Evolutionary conservation across 768 basidiomycete species (phyloP), one percentile per base, ranked within the genome.

Genomic region (Mycena venus): DNA sequence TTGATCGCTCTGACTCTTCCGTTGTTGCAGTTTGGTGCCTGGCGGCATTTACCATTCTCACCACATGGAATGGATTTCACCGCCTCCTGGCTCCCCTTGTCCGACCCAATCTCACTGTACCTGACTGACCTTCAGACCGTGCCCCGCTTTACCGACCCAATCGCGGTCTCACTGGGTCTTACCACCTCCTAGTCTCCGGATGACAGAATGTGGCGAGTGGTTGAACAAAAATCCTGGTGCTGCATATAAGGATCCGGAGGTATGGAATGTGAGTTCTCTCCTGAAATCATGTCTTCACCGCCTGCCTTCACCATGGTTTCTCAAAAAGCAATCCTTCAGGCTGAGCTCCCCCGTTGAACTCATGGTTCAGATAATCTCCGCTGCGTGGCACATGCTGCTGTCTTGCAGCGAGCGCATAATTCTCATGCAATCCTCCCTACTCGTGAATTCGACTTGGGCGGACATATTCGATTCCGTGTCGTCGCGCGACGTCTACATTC

Each of bases 321-420:
- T 51, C 31, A 15, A 17, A 32, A 17, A 8, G 21, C 38, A 8
- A 40, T 55, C 34, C 65, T 72, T 17, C 32, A 44, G 12, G n/a
- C n/a, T n/a, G n/a, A n/a, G n/a, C n/a, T 75, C 79, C 62, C 79
- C 79, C 6, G 62, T 75, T 19, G 79, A 80, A 61, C 68, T 80
- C 34, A 3, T 77, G 3, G 68, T 73, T 23, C 23, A 69, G 36
- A 75, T 78, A 34, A 71, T 80, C 51, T 47, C 60, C 12, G 29
- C 40, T 14, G 34, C 61, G 7, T 78, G 79, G 78, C 72, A 70
- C 27, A 71, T 73, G 64, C 67, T 68, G 40, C 60, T 80, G 29
- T 75, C 78, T 4, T 42, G 11, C 9, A 27, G 55, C 9, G 75
- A 79, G 44, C 76, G 79, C 7, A 72, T 67, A 21, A 67, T 36